Evolutionary conservation across 2,329 filamentous ascomycete species (phyloP).

Genomic region (Zymoseptoria pseudotritici): DNA sequence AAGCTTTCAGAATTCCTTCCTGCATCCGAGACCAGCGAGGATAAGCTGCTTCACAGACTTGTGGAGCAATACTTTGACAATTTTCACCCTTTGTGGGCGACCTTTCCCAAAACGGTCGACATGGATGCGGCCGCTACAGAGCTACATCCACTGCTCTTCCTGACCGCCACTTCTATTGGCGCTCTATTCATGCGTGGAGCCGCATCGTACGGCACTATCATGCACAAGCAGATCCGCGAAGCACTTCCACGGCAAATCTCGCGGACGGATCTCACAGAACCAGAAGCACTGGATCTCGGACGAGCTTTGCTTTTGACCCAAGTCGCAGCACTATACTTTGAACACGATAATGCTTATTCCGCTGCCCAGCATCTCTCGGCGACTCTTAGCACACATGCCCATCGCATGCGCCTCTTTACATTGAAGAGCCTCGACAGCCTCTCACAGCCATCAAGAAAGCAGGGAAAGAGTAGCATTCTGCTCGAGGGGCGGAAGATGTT

Average conservation of each 20-base stretch:
- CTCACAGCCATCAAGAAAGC: not conserved
- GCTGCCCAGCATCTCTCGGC: not conserved
- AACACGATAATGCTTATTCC: not conserved
- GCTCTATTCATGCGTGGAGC: not conserved
- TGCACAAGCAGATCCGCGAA: not conserved
- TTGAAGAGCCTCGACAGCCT: not conserved
- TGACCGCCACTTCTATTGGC: not conserved
- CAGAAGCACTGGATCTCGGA: not conserved
- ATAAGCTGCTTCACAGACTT: not conserved
- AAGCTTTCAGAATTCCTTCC: not conserved
- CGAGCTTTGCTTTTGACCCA: not conserved
- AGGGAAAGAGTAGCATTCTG: not conserved
- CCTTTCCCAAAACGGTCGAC: not conserved
- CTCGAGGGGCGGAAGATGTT: not conserved
- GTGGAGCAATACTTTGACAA: not conserved
- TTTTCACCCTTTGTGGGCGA: not conserved
- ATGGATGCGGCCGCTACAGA: not conserved
- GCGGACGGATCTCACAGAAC: not conserved
- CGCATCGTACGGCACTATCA: not conserved
- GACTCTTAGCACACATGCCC: not conserved
- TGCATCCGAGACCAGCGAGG: not conserved
- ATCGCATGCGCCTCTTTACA: not conserved
- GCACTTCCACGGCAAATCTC: not conserved
- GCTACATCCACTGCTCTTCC: not conserved
- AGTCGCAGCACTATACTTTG: not conserved